Percentiles rank a stretch among this genome's conserved stretches.
These are phyloP conservation scores for Patellifolia procumbens DNA, from an alignment of 179 eudicot species.

Conservation along the genomic window DNA sequence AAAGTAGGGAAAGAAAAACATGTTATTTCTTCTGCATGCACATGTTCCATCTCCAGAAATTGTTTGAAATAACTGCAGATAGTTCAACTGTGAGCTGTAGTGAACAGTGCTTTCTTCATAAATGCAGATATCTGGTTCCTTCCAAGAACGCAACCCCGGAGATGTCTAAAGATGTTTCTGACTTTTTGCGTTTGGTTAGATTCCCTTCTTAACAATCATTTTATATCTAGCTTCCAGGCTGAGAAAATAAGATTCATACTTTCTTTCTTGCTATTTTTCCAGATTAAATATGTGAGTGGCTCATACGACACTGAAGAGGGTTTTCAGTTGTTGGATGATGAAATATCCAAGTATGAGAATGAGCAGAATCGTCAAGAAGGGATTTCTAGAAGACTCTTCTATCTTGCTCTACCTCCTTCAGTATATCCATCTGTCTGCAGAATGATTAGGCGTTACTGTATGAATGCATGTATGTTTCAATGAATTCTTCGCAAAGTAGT, in stretches of 20 bases:
- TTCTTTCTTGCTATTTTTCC: slow-evolving; percentile 26
- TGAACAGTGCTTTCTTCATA: background rate
- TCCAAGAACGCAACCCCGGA: slow-evolving; percentile 45
- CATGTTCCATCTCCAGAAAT: background rate
- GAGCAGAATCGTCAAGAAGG: slow-evolving; percentile 59
- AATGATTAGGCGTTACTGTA: slow-evolving; percentile 75
- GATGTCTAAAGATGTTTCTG: slow-evolving; percentile 46
- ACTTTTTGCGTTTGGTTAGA: slow-evolving; percentile 76
- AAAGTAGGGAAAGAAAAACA: background rate
- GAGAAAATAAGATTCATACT: slow-evolving; percentile 16
- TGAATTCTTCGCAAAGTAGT: slow-evolving; percentile 2
- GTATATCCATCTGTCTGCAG: slow-evolving; percentile 98
- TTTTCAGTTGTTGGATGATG: slow-evolving; percentile 68
- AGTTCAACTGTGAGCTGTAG: background rate
- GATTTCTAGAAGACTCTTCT: slow-evolving; percentile 81
- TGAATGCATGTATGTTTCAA: slow-evolving; percentile 70
- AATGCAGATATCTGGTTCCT: slow-evolving; percentile 62
- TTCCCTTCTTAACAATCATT: slow-evolving; percentile 9
- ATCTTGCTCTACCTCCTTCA: slow-evolving; percentile 98
- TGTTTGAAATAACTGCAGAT: too few relatives aligned
- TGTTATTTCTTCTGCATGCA: background rate
- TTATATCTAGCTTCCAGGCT: background rate
- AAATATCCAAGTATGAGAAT: slow-evolving; percentile 62
- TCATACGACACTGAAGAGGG: slow-evolving; percentile 85
- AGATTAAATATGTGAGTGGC: slow-evolving; percentile 92